Evolutionary conservation across 75 land plant species (phyloP).

Genomic region (Adiantum capillusveneris): DNA sequence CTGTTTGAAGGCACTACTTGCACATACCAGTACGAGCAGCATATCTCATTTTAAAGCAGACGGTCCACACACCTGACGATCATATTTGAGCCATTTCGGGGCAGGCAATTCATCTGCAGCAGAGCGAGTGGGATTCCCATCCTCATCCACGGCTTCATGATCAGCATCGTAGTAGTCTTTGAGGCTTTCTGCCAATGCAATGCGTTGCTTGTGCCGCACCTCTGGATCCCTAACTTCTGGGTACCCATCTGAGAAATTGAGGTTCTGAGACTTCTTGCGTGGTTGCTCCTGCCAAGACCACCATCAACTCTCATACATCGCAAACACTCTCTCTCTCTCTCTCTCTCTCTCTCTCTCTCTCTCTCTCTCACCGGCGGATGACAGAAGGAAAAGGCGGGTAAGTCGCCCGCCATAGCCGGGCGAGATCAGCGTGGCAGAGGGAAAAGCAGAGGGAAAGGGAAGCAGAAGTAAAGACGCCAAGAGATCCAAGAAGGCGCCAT

Average conservation of each 20-base stretch:
- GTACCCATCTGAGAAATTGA: conserved; percentile 33
- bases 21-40: too few species aligned
- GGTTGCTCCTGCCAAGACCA: conserved; percentile 27
- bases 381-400: conserved; percentile 30
- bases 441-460: too few species aligned
- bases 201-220: conserved; percentile 9
- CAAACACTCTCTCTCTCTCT: not conserved
- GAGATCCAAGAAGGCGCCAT: too few species aligned
- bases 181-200: conserved; percentile 9
- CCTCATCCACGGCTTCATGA: too few species aligned
- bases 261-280: conserved; percentile 24
- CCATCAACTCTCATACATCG: not conserved
- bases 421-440: too few species aligned
- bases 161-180: conserved; percentile 19
- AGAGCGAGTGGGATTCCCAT: conserved; percentile 9
- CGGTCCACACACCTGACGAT: conserved; percentile 28
- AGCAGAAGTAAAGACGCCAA: too few species aligned
- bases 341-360: not conserved
- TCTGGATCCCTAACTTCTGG: conserved; percentile 24
- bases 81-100: conserved; percentile 28
- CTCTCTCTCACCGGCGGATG: conserved; percentile 26
- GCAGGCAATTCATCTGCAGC: conserved; percentile 12
- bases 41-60: too few species aligned
- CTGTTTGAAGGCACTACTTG: too few species aligned
- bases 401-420: conserved; percentile 10